Conservation (phyloP, 352 stramenopile genomes). For the Phytophthora foliorum region DNA sequence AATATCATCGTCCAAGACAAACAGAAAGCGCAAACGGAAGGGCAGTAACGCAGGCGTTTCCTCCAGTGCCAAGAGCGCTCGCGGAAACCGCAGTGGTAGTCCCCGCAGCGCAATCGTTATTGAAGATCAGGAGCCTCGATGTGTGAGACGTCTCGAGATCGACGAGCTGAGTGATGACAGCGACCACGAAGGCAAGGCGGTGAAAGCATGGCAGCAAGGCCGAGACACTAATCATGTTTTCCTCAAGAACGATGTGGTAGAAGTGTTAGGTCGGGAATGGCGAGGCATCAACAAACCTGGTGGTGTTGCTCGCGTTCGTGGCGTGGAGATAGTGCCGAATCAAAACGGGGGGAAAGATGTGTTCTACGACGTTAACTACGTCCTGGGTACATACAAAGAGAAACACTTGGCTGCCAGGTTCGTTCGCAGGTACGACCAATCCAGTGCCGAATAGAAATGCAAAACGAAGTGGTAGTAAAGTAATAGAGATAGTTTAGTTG, state of each 20-base stretch:
- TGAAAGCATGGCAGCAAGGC: slow-evolving; percentile 28
- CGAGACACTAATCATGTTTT: slow-evolving; percentile 44
- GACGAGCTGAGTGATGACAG: slow-evolving; percentile 54
- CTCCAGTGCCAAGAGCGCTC: slow-evolving; percentile 18
- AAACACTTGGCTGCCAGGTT: slow-evolving; percentile 69
- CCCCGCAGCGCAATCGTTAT: slow-evolving; percentile 15
- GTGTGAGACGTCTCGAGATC: slow-evolving; percentile 58
- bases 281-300: slow-evolving; percentile 76
- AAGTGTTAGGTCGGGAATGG: slow-evolving; percentile 65
- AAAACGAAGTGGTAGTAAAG: background rate
- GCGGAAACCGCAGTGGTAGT: slow-evolving; percentile 19
- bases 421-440: slow-evolving; percentile 48
- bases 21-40: slow-evolving; percentile 62
- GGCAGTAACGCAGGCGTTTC: slow-evolving; percentile 18
- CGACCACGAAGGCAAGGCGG: slow-evolving; percentile 27
- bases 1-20: slow-evolving; percentile 57
- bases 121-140: slow-evolving; percentile 36
- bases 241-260: slow-evolving; percentile 60
- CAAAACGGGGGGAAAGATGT: slow-evolving; percentile 26
- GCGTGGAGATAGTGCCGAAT: slow-evolving; percentile 44
- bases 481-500: slow-evolving; percentile 20
- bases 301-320: slow-evolving; percentile 67
- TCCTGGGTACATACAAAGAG: slow-evolving; percentile 65
- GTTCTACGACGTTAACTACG: slow-evolving; percentile 77
- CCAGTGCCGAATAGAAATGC: slow-evolving; percentile 29